A percentile compares a stretch with the other conserved stretches of the same genome.
Conservation (phyloP, 2,329 filamentous ascomycete genomes). For the Colletotrichum cuscutae region DNA sequence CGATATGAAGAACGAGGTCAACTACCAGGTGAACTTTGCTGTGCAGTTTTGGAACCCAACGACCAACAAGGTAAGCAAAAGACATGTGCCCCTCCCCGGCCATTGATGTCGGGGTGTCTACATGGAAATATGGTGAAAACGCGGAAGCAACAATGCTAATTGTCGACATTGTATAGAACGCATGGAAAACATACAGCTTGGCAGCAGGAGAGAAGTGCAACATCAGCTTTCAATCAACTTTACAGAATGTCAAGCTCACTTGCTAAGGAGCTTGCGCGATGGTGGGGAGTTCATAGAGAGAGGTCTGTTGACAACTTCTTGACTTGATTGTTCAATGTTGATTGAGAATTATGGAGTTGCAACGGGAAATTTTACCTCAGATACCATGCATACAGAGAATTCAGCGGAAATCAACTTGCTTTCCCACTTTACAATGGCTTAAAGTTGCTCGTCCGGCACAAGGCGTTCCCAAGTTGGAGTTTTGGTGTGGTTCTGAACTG, state of each 20-base stretch:
- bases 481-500: neutral
- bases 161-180: neutral
- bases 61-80: neutral
- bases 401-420: neutral
- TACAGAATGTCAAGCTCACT: slow-evolving; percentile 9
- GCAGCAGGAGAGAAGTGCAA: neutral
- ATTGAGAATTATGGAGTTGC: too few relatives aligned
- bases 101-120: too few relatives aligned
- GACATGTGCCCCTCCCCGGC: neutral
- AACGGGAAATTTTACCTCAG: too few relatives aligned
- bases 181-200: neutral
- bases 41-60: neutral
- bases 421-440: neutral
- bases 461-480: neutral
- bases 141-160: neutral
- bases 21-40: neutral
- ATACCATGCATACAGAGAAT: neutral
- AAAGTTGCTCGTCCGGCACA: neutral
- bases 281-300: too few relatives aligned
- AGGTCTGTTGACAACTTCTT: too few relatives aligned
- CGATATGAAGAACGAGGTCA: neutral
- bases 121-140: neutral
- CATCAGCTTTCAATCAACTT: neutral
- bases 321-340: too few relatives aligned
- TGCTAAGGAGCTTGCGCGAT: neutral